Percentiles rank a stretch among this genome's conserved stretches.
Evolutionary conservation across 179 eudicot genomes (phyloP).

Genomic region (Silene vulgaris): DNA sequence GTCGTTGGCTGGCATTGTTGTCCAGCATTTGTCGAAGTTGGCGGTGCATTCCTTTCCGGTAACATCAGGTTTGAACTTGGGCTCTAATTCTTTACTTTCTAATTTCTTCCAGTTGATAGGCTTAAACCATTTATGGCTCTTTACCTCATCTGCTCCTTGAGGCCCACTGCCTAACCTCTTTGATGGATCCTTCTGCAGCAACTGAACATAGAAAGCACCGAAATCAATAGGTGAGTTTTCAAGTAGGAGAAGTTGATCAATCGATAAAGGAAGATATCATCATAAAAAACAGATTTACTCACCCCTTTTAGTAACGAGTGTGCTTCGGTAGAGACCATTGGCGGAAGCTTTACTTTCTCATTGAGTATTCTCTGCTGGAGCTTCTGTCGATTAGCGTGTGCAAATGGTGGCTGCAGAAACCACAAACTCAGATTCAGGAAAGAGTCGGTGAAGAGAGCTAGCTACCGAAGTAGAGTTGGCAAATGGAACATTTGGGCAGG

Average conservation of each 20-base stretch:
- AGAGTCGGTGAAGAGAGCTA: neutral
- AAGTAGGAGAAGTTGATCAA: neutral
- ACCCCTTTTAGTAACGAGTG: conserved; percentile 92
- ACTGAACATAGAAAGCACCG: conserved; percentile 28
- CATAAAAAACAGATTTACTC: conserved; percentile 26
- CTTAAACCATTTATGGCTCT: conserved; percentile 75
- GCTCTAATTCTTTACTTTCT: conserved; percentile 62
- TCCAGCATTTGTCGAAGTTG: conserved; percentile 87
- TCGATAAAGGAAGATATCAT: conserved; percentile 1
- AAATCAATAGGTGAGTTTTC: neutral
- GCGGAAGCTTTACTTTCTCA: conserved; percentile 80
- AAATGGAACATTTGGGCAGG: neutral
- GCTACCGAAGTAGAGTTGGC: neutral
- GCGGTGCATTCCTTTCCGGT: conserved; percentile 73
- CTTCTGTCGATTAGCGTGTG: conserved; percentile 75
- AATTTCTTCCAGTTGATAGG: conserved; percentile 87
- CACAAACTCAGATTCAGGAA: neutral
- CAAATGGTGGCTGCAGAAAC: conserved; percentile 69
- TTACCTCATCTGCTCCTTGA: conserved; percentile 64
- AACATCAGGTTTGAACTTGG: conserved; percentile 84
- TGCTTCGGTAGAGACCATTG: conserved; percentile 71
- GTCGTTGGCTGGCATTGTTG: conserved; percentile 76
- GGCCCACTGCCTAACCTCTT: conserved; percentile 77
- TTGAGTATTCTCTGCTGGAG: conserved; percentile 85
- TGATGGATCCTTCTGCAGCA: conserved; percentile 78